Conservation (phyloP, 305 asterid genomes). For the Fraxinus platypoda region DNA sequence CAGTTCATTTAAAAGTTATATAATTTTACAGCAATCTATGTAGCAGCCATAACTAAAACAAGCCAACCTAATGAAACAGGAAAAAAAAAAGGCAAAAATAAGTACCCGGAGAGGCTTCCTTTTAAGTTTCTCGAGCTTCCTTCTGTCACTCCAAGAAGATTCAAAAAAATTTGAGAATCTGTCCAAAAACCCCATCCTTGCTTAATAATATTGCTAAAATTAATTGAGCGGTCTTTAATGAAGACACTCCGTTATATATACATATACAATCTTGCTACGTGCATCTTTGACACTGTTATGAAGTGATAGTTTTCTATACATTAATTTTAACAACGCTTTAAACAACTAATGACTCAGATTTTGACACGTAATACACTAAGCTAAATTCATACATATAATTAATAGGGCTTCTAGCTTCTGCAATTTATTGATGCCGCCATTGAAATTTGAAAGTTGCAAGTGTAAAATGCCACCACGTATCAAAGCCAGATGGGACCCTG, state of each 20-base stretch:
- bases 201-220: neutral
- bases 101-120: slow-evolving; percentile 34
- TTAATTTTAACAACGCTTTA: no score
- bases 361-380: no score
- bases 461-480: neutral
- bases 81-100: neutral
- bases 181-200: slow-evolving; percentile 37
- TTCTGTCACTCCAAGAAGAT: slow-evolving; percentile 18
- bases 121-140: slow-evolving; percentile 32
- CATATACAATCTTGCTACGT: neutral
- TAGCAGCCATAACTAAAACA: no score
- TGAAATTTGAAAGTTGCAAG: neutral
- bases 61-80: neutral
- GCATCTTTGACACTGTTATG: no score
- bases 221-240: neutral
- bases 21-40: no score
- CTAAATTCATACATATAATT: neutral
- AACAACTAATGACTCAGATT: no score
- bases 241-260: neutral
- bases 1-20: no score
- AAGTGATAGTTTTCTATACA: no score
- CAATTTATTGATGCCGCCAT: neutral
- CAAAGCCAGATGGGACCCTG: neutral
- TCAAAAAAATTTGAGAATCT: slow-evolving; percentile 21
- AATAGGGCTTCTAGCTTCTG: neutral